Evolutionary conservation across 257 asterid species (phyloP), one percentile per base, ranked within the genome.

Genomic region (Leptodermis oblonga): DNA sequence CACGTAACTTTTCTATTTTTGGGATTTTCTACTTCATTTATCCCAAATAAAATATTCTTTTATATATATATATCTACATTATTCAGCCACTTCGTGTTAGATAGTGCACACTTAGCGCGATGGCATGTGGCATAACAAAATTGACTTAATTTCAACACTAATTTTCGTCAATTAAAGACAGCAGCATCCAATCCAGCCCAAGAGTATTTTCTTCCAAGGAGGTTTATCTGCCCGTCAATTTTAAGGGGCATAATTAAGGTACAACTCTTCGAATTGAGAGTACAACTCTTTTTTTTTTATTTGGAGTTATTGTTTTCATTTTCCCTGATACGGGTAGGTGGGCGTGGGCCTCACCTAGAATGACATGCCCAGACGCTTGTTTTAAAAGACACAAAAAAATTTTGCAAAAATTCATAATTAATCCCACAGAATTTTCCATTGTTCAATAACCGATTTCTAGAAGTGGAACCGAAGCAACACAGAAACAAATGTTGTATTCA

Each of bases 381-480:
- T 28, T 30, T 30, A 65, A 34, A 73, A 65, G 67, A 72, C 37
- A 62, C 15, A 71, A 33, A 5, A 3, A n/a, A 46, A 59, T 20
- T 5, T 37, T 23, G 26, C 59, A 52, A 52, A 1, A 52, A 20
- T 17, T 22, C 46, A 48, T 34, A 7, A 48, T 15, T 8, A 51
- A 48, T 23, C 52, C 62, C 5, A 20, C 18, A 26, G 18, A 14
- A 34, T 62, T 22, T 26, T 39, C 11, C 41, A 51, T 51, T 52
- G 9, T 17, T 22, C 28, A 49, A 34, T 33, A 59, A 59, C 65
- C 65, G 34, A 31, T 36, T 59, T 41, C 45, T 10, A 72, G 43
- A 63, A 72, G 71, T 72, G 76, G 67, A 72, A 72, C 28, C 51
- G 41, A 72, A 72, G 76, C 76, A 72, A 73, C 30, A 60, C 4